These are phyloP conservation scores for Thalassiosira livingstoniorum DNA, from an alignment of 352 stramenopile species.

Conservation along the genomic window DNA sequence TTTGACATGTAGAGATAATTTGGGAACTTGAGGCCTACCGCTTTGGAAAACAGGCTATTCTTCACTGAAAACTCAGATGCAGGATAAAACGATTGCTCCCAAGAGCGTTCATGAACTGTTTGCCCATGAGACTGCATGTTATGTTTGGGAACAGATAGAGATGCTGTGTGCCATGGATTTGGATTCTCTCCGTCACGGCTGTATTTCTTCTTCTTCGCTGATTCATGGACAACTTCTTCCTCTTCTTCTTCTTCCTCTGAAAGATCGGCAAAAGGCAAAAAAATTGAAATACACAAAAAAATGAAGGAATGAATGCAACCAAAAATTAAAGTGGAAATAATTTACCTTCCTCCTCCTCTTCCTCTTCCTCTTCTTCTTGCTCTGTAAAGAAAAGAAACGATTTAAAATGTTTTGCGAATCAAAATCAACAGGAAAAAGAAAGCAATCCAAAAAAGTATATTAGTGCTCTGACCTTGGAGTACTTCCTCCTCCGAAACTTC, in stretches of 20 bases:
- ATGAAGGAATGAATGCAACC: not conserved
- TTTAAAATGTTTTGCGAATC: not conserved
- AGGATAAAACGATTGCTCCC: slow-evolving; percentile 86
- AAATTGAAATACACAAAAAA: not conserved
- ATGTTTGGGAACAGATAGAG: slow-evolving; percentile 72
- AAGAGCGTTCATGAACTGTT: slow-evolving; percentile 61
- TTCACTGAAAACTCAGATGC: slow-evolving; percentile 87
- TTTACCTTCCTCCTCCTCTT: slow-evolving; percentile 90
- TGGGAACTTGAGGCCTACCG: slow-evolving; percentile 77
- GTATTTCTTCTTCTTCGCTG: slow-evolving; percentile 92
- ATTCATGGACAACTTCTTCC: slow-evolving; percentile 89
- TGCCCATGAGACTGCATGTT: slow-evolving; percentile 54
- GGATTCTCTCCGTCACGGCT: slow-evolving; percentile 90
- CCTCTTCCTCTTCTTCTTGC: slow-evolving; percentile 69
- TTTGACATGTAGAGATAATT: slow-evolving; percentile 84
- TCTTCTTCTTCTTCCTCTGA: slow-evolving; percentile 91
- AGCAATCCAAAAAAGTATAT: not conserved
- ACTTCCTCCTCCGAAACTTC: slow-evolving; percentile 90
- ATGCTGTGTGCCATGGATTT: slow-evolving; percentile 86
- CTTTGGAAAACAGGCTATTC: slow-evolving; percentile 86
- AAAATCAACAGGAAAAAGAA: not conserved
- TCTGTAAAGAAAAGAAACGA: slow-evolving; percentile 3
- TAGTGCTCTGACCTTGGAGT: slow-evolving; percentile 82
- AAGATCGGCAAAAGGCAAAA: slow-evolving; percentile 33
- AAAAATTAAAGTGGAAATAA: slow-evolving; percentile 7